phyloP scores from a whole-genome alignment of 768 basidiomycete species.

The Amyloporia xantha region DNA sequence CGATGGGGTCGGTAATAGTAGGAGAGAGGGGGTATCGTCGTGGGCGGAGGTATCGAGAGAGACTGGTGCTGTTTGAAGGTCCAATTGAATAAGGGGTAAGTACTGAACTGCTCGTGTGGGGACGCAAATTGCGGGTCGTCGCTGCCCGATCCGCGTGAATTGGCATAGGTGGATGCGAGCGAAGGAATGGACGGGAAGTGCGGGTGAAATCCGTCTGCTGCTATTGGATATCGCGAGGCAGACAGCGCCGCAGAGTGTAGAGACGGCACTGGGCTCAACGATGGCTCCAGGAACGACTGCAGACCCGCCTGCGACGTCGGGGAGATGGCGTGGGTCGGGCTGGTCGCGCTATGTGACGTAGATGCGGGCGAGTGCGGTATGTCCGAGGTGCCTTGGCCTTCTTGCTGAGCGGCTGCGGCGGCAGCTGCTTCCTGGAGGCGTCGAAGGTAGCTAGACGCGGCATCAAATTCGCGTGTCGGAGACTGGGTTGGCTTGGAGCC shows the following conservation, averaged over 20 bases:
- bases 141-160: slow-evolving; percentile 19
- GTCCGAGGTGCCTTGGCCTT: slow-evolving; percentile 16
- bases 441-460: slow-evolving; percentile 55
- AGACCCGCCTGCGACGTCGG: slow-evolving; percentile 18
- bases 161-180: slow-evolving; percentile 27
- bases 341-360: slow-evolving; percentile 26
- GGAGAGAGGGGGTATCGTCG: slow-evolving; percentile 50
- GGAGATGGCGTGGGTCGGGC: slow-evolving; percentile 42
- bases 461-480: slow-evolving; percentile 8
- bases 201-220: slow-evolving; percentile 59
- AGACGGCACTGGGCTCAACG: slow-evolving; percentile 30
- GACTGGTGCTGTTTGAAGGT: slow-evolving; percentile 59
- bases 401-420: slow-evolving; percentile 40
- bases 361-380: slow-evolving; percentile 38
- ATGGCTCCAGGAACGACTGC: slow-evolving; percentile 46
- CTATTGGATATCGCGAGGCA: slow-evolving; percentile 65
- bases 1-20: slow-evolving; percentile 70
- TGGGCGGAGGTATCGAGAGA: slow-evolving; percentile 38
- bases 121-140: slow-evolving; percentile 39
- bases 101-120: slow-evolving; percentile 49
- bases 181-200: slow-evolving; percentile 40
- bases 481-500: slow-evolving; percentile 5
- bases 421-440: slow-evolving; percentile 69
- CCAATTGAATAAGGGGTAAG: slow-evolving; percentile 66
- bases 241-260: slow-evolving; percentile 42